These are phyloP conservation scores for Chlorella sp. DNA, from an alignment of 139 green algal genomes.

Conservation along the genomic window DNA sequence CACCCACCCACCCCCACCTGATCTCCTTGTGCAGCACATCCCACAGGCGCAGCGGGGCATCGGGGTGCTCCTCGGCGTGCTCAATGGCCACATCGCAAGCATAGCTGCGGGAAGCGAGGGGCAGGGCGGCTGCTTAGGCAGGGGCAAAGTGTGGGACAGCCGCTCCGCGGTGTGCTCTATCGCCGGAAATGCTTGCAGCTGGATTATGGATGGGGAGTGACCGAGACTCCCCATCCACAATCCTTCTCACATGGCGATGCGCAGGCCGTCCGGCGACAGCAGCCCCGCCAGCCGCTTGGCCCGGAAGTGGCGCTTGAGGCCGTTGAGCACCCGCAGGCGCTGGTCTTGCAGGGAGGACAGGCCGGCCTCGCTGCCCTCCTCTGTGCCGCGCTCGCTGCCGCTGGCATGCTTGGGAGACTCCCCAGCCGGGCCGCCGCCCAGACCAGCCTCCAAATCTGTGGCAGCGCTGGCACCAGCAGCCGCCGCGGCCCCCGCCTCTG, in stretches of 20 bases:
- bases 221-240: too few relatives aligned
- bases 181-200: too few relatives aligned
- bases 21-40: conserved; percentile 42
- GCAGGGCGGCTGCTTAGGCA: too few relatives aligned
- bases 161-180: too few relatives aligned
- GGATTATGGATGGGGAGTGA: too few relatives aligned
- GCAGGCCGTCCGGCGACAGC: background rate
- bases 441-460: background rate
- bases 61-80: conserved; percentile 51
- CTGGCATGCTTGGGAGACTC: background rate
- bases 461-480: background rate
- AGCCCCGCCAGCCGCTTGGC: conserved; percentile 71
- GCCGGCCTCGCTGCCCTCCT: background rate
- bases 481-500: background rate
- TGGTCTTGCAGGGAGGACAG: conserved; percentile 37
- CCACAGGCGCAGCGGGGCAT: conserved; percentile 51
- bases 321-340: conserved; percentile 53
- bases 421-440: too few relatives aligned
- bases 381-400: background rate
- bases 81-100: conserved; percentile 67
- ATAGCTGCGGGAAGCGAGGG: background rate
- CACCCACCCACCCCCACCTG: background rate
- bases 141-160: too few relatives aligned
- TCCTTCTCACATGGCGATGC: conserved; percentile 1
- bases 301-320: conserved; percentile 84